A percentile compares a stretch with the other conserved stretches of the same genome.
These are phyloP conservation scores for Lyophyllum semitale DNA, from an alignment of 768 basidiomycete species.

Conservation along the genomic window DNA sequence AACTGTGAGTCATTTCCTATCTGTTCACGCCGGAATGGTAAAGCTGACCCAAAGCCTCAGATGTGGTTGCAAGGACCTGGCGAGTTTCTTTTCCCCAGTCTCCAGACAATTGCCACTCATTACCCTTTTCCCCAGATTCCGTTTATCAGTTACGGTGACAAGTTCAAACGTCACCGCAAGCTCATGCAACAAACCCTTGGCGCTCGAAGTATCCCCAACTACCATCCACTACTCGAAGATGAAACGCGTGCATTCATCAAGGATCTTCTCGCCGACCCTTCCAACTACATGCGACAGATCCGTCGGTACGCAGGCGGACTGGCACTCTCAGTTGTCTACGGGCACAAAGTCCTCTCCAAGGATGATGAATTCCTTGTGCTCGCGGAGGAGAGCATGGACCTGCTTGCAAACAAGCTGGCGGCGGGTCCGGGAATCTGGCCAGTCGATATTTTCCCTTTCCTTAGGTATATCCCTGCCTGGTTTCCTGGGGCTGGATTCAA, in stretches of 20 bases:
- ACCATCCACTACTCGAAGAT: conserved; percentile 5
- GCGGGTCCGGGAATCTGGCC: conserved; percentile 36
- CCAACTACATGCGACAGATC: conserved; percentile 9
- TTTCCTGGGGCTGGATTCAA: conserved; percentile 26
- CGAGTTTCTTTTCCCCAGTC: not conserved
- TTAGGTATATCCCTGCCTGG: conserved; percentile 27
- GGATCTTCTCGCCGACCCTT: conserved; percentile 1
- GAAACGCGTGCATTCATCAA: conserved; percentile 11
- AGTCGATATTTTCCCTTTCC: conserved; percentile 29
- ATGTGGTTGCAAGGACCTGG: conserved; percentile 2
- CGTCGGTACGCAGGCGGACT: conserved; percentile 34
- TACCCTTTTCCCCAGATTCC: conserved; percentile 2
- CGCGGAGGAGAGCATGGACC: conserved; percentile 26
- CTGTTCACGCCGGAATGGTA: no score
- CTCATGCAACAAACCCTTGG: conserved; percentile 12
- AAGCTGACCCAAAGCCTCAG: no score
- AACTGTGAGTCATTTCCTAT: conserved; percentile 7
- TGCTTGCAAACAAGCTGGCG: conserved; percentile 25
- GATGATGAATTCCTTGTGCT: conserved; percentile 27
- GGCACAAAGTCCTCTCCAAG: conserved; percentile 32
- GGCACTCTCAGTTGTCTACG: conserved; percentile 48
- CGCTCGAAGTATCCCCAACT: conserved; percentile 4
- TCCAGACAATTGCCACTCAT: not conserved
- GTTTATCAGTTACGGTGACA: conserved; percentile 6
- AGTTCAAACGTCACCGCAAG: conserved; percentile 10